Evolutionary conservation across 345 rosid species (phyloP).

Genomic region (Citrus maxima): DNA sequence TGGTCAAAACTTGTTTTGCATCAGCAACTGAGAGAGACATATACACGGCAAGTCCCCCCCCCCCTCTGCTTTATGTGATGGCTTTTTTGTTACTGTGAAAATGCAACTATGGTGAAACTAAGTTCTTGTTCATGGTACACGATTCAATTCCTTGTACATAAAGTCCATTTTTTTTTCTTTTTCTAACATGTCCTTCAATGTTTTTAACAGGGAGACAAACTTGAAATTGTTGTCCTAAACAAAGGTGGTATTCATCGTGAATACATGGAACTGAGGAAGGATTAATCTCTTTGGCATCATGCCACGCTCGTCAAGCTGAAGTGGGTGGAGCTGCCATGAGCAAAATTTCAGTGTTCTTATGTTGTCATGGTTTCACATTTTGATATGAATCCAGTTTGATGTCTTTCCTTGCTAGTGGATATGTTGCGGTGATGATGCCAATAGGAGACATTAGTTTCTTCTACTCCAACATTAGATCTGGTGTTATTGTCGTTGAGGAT

Average conservation of each 20-base stretch:
- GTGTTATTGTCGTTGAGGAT: not conserved
- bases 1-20: conserved; percentile 87
- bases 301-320: not conserved
- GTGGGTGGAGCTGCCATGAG: not conserved
- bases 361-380: not conserved
- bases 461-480: not conserved
- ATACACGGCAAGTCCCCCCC: conserved; percentile 65
- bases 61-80: not conserved
- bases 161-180: not conserved
- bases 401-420: not conserved
- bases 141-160: not conserved
- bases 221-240: conserved; percentile 73
- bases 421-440: not conserved
- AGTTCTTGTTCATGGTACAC: no score
- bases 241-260: conserved; percentile 70
- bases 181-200: not conserved
- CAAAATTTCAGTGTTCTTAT: not conserved
- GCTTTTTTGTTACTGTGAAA: not conserved
- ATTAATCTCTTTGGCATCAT: conserved; percentile 31
- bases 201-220: conserved; percentile 72
- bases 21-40: conserved; percentile 98
- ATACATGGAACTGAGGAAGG: conserved; percentile 77
- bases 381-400: not conserved
- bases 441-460: not conserved
- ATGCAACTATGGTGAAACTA: not conserved